Evolutionary conservation across 1,139 yeast species (phyloP), one percentile per base, ranked within the genome.

Genomic region (Pneumocystis sp.): DNA sequence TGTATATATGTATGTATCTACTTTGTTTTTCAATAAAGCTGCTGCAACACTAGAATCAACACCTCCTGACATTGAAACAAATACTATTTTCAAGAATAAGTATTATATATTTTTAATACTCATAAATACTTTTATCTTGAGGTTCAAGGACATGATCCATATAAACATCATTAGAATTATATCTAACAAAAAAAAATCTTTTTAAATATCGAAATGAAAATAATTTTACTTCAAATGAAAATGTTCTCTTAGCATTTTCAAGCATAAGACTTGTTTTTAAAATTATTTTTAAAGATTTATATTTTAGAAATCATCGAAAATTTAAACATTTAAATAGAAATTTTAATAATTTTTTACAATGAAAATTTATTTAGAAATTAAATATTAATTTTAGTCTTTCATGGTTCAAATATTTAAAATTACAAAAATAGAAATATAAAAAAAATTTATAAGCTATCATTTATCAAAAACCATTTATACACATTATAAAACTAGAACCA

Each of bases 11-110:
- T 74, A 77, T 65, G 77, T 73, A 45, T 77, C 73, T 0, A 86
- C 80, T 50, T 50, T 50, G 25, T 17, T 50, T 50, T 50, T 50
- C 72, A 84, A 83, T 66, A 90, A 70, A 0, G 93, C 85, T 0
- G 97, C 97, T 1, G 88, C 84, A 0, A 93, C 90, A 0, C 96
- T 86, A 0, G 97, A 90, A 74, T 93, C 98, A 0, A 93, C 97
- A 0, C 99, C 99, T 0, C 96, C 87, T 0, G 96, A 89, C 97
- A 93, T 89, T 31, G 97, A 96, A 1, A 93, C 83, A 45, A 87
- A 78, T 31, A 93, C 65, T 63, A 29, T 6, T 39, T n/a, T 19
- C 19, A 61, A 17, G 34, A 61, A 34, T 15, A n/a, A 34, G 12
- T 61, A 29, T 12, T 25, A 6, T 50, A 50, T 50, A 50, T 29